Evolutionary conservation across 2,329 filamentous ascomycete genomes (phyloP).

Genomic region (Ploettnerulaceae sp.): DNA sequence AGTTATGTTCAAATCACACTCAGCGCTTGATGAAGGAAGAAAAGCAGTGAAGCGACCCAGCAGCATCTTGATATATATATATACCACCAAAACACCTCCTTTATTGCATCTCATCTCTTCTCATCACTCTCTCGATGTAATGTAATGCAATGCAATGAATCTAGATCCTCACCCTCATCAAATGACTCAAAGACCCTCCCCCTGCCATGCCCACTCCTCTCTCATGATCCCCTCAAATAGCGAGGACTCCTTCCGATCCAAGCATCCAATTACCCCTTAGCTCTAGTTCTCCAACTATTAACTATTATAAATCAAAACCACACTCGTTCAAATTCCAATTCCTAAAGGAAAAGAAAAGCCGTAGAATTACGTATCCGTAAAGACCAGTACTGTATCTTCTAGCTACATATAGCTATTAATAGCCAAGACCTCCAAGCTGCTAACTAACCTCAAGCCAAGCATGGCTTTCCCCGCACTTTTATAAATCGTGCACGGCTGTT

Average conservation of each 20-base stretch:
- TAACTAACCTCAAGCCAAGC: conserved; percentile 1
- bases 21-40: neutral
- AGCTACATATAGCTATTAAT: neutral
- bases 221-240: too few relatives aligned
- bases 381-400: neutral
- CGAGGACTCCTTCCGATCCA: too few relatives aligned
- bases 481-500: conserved; percentile 19
- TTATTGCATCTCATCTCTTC: neutral
- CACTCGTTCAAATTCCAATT: neutral
- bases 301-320: conserved; percentile 4
- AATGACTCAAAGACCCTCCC: neutral
- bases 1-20: too few relatives aligned
- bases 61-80: too few relatives aligned
- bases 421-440: neutral
- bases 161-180: too few relatives aligned
- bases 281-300: conserved; percentile 3
- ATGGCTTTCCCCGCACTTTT: conserved; percentile 12
- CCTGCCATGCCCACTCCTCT: neutral
- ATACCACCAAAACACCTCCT: neutral
- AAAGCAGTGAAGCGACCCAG: neutral
- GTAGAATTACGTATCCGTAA: too few relatives aligned
- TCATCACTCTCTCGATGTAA: conserved; percentile 10
- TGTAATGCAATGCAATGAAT: too few relatives aligned
- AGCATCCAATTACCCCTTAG: conserved; percentile 12
- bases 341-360: too few relatives aligned